Evolutionary conservation across 441 rosid genomes (phyloP).

Genomic region (Manihot esculenta): DNA sequence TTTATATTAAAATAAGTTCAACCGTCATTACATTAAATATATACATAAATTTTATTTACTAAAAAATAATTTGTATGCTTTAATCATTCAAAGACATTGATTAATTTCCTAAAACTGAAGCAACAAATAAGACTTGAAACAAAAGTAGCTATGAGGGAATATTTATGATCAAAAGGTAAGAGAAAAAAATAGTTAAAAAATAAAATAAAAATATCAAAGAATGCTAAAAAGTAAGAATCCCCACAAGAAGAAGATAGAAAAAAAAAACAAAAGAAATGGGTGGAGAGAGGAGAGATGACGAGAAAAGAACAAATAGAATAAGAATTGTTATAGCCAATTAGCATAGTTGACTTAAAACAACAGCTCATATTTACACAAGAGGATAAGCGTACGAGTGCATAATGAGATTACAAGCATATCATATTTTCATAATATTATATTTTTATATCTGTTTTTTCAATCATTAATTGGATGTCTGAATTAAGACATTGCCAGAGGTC

Average conservation of each 20-base stretch:
- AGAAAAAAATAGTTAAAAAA: too few species aligned
- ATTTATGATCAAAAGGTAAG: too few species aligned
- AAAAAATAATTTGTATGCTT: too few species aligned
- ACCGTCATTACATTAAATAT: too few species aligned
- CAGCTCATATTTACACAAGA: conserved; percentile 38
- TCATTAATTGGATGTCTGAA: conserved; percentile 25
- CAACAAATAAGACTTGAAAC: neutral
- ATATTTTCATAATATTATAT: conserved; percentile 22
- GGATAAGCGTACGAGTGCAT: conserved; percentile 27
- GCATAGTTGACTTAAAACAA: conserved; percentile 31
- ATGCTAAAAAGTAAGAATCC: neutral
- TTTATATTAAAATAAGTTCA: too few species aligned
- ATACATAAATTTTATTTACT: too few species aligned
- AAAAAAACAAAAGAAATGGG: conserved; percentile 1
- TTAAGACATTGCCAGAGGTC: conserved; percentile 23
- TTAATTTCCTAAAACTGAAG: conserved; percentile 8
- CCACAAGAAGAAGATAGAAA: neutral
- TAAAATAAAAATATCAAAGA: neutral
- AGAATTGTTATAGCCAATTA: conserved; percentile 1
- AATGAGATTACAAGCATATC: conserved; percentile 33
- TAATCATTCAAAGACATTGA: conserved; percentile 22
- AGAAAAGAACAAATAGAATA: neutral
- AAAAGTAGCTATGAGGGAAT: too few species aligned
- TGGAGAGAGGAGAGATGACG: neutral
- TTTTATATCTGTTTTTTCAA: conserved; percentile 11